These are phyloP conservation scores for Magnusiomyces magnusii DNA, from an alignment of 1,139 yeast genomes.

Conservation along the genomic window DNA sequence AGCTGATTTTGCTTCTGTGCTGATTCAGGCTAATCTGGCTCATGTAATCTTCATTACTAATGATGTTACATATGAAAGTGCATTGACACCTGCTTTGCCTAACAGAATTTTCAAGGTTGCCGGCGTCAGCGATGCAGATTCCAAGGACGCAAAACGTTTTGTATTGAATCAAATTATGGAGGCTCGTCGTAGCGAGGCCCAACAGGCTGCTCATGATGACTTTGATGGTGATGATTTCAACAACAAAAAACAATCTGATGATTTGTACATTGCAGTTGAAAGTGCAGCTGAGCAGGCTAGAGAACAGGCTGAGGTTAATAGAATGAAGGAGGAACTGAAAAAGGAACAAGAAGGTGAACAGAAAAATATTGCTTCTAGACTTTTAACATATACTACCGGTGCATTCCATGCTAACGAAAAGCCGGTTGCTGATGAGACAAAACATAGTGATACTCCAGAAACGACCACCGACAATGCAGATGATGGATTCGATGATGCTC, in stretches of 20 bases:
- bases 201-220: conserved; percentile 4
- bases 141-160: conserved; percentile 60
- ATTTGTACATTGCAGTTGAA: not conserved
- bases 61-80: conserved; percentile 70
- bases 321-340: conserved; percentile 16
- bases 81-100: conserved; percentile 60
- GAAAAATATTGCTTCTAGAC: not conserved
- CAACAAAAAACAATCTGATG: not conserved
- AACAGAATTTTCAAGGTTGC: conserved; percentile 77
- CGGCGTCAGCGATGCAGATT: conserved; percentile 73
- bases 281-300: not conserved
- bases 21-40: conserved; percentile 72
- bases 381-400: not conserved
- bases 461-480: not conserved
- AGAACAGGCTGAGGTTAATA: conserved; percentile 17
- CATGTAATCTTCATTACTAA: conserved; percentile 85
- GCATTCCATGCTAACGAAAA: not conserved
- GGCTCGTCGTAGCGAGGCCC: conserved; percentile 13
- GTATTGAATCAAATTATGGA: conserved; percentile 50
- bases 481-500: conserved; percentile 1
- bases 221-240: conserved; percentile 4
- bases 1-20: conserved; percentile 82
- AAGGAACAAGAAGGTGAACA: conserved; percentile 3
- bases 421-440: not conserved
- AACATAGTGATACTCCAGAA: not conserved